Conservation (phyloP, 2,329 filamentous ascomycete genomes). For the Sporothrix globosa region DNA sequence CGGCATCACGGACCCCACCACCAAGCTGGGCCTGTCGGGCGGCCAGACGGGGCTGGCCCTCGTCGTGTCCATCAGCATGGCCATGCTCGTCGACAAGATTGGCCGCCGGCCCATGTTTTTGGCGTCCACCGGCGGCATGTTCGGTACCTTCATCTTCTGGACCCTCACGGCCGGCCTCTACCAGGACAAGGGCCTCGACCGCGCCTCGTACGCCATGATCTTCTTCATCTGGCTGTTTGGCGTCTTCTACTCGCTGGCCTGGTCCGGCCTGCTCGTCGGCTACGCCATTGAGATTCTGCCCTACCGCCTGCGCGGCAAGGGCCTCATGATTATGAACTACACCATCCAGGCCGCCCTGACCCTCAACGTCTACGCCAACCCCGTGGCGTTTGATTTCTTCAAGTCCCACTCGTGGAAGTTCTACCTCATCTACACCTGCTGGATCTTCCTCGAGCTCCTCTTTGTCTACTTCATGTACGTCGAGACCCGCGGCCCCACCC, state of each 20-base stretch:
- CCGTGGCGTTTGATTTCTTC: conserved; percentile 56
- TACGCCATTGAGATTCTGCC: conserved; percentile 58
- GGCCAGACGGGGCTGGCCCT: conserved; percentile 53
- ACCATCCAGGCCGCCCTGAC: conserved; percentile 58
- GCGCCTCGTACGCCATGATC: conserved; percentile 50
- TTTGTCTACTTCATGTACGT: conserved; percentile 61
- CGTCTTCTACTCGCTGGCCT: conserved; percentile 58
- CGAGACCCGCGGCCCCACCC: conserved; percentile 66
- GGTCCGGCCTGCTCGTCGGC: conserved; percentile 60
- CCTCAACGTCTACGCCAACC: conserved; percentile 60
- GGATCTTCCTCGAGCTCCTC: conserved; percentile 40
- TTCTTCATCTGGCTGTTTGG: conserved; percentile 48
- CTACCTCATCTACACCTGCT: conserved; percentile 58
- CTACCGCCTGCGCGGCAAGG: conserved; percentile 56
- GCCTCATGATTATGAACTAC: conserved; percentile 61
- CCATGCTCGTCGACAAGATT: conserved; percentile 58
- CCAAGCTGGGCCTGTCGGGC: conserved; percentile 52
- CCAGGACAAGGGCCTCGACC: conserved; percentile 44
- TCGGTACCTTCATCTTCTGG: conserved; percentile 51
- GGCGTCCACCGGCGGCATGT: conserved; percentile 49
- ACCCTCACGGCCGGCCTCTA: conserved; percentile 42
- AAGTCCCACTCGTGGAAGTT: conserved; percentile 55
- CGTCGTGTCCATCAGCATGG: conserved; percentile 46
- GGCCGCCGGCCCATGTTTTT: conserved; percentile 62
- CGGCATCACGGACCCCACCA: conserved; percentile 52